Evolutionary conservation across 768 basidiomycete species (phyloP).

Genomic region (Pulveroboletus sp.): DNA sequence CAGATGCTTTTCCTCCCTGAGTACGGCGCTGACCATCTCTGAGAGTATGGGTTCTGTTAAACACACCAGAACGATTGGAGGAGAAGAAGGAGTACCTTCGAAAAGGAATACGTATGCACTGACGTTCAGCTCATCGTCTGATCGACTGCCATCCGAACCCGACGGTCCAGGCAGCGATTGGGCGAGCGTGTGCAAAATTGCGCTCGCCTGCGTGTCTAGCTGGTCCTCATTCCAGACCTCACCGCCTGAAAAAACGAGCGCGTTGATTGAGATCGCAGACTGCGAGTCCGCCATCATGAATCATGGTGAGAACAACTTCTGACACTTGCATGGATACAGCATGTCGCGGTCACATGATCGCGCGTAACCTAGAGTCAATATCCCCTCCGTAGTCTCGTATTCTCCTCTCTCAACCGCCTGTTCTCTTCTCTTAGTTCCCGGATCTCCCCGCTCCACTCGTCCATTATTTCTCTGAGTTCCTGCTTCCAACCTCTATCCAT

Average conservation of each 20-base stretch:
- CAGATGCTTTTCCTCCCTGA: conserved; percentile 49
- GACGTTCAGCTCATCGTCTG: conserved; percentile 9
- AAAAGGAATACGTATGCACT: conserved; percentile 29
- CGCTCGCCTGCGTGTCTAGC: conserved; percentile 3
- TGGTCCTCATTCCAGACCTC: conserved; percentile 19
- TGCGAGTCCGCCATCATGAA: conserved; percentile 2
- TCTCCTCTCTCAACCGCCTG: conserved; percentile 60
- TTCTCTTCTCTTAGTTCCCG: conserved; percentile 43
- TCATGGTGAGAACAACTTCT: conserved; percentile 2
- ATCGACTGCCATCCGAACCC: conserved; percentile 1
- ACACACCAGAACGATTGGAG: not conserved
- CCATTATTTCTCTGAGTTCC: conserved; percentile 59
- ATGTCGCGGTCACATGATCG: conserved; percentile 13
- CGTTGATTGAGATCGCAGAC: conserved; percentile 15
- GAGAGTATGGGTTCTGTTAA: conserved; percentile 3
- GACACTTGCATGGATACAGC: not conserved
- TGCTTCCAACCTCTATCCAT: conserved; percentile 68
- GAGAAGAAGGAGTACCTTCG: conserved; percentile 21
- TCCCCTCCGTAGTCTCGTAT: conserved; percentile 50
- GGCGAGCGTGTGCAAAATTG: conserved; percentile 6
- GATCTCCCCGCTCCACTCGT: conserved; percentile 59
- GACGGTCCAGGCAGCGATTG: conserved; percentile 14
- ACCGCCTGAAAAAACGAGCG: conserved; percentile 32
- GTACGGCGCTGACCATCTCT: conserved; percentile 57
- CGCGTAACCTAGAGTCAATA: too few species aligned